Percentiles rank a stretch among this genome's conserved stretches.
Conservation (phyloP, 2,329 filamentous ascomycete species). For the Acephala macrosclerotiorum region DNA sequence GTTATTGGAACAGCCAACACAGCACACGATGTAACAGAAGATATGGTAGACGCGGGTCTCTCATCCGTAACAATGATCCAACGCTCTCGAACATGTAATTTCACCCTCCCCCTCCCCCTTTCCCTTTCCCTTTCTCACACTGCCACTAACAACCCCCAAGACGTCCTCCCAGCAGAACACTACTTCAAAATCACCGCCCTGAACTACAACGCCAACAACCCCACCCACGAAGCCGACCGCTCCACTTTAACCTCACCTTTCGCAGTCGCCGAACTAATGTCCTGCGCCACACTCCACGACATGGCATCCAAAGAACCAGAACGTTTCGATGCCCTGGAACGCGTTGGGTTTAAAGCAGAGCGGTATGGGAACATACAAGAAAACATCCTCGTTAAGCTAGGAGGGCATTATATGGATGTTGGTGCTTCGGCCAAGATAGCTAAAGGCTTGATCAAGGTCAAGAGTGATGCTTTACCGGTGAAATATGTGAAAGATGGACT, state of each 20-base stretch:
- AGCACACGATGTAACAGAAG: conserved; percentile 71
- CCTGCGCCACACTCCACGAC: conserved; percentile 6
- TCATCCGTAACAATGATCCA: conserved; percentile 72
- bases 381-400: conserved; percentile 59
- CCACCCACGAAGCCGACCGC: conserved; percentile 26
- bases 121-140: not conserved
- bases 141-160: not conserved
- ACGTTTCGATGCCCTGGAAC: conserved; percentile 56
- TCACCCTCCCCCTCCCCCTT: conserved; percentile 33
- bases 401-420: conserved; percentile 65
- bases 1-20: conserved; percentile 63
- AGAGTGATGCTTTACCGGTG: conserved; percentile 25
- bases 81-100: conserved; percentile 59
- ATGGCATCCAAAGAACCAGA: conserved; percentile 23
- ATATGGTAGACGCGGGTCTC: conserved; percentile 70
- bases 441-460: conserved; percentile 51
- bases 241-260: conserved; percentile 15
- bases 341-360: conserved; percentile 64
- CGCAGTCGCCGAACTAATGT: conserved; percentile 14
- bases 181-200: conserved; percentile 44
- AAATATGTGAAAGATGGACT: conserved; percentile 34
- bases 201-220: conserved; percentile 24
- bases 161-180: conserved; percentile 62
- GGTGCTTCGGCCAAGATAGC: conserved; percentile 57
- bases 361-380: conserved; percentile 64